A percentile compares a stretch with the other conserved stretches of the same genome.
phyloP scores from a whole-genome alignment of 176 grass and related monocot species.

The Zea mays region Zm-B73-REFERENCE-NAM-5.0 NC_050096.1:2812501-2813000 shows the following conservation, averaged over 20 bases:
- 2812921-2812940: slow-evolving; percentile 80
- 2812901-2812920: slow-evolving; percentile 91
- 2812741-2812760: neutral
- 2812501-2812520: slow-evolving; percentile 94
- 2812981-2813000: slow-evolving; percentile 5
- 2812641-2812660: slow-evolving; percentile 14
- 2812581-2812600: neutral
- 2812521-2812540: slow-evolving; percentile 96
- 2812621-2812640: slow-evolving; percentile 21
- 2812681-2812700: neutral
- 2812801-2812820: neutral
- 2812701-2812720: neutral
- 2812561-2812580: neutral
- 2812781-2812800: neutral
- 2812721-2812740: neutral
- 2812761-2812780: neutral
- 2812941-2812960: slow-evolving; percentile 90
- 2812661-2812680: neutral
- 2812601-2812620: neutral
- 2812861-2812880: slow-evolving; percentile 87
- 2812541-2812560: slow-evolving; percentile 59
- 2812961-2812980: slow-evolving; percentile 98
- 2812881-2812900: slow-evolving; percentile 92
- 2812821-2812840: neutral
- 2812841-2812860: slow-evolving; percentile 38